phyloP scores from a whole-genome alignment of 352 stramenopile species.

The Phytophthora ramorum region DNA sequence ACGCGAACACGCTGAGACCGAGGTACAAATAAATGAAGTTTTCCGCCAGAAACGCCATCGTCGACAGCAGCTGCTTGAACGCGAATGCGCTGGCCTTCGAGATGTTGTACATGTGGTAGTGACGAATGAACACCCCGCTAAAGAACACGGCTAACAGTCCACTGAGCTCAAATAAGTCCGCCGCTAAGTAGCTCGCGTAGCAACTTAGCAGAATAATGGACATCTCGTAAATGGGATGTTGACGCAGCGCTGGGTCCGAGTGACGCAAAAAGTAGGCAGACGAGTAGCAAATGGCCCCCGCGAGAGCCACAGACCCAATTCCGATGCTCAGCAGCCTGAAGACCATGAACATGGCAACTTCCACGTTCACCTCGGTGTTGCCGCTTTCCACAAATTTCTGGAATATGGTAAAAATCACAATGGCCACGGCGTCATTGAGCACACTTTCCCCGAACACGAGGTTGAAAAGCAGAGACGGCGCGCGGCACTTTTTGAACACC shows the following conservation, averaged over 20 bases:
- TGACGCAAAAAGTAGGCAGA: slow-evolving; percentile 64
- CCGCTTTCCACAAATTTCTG: slow-evolving; percentile 64
- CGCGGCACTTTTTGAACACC: slow-evolving; percentile 89
- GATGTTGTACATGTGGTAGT: slow-evolving; percentile 82
- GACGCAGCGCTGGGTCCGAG: slow-evolving; percentile 51
- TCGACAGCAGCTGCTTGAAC: slow-evolving; percentile 70
- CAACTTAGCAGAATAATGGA: slow-evolving; percentile 77
- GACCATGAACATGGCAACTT: slow-evolving; percentile 45
- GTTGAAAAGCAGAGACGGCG: slow-evolving; percentile 90
- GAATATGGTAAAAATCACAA: slow-evolving; percentile 84
- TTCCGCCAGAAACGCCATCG: slow-evolving; percentile 69
- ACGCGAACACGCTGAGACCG: slow-evolving; percentile 76
- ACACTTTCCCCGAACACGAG: slow-evolving; percentile 94
- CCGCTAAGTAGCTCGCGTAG: slow-evolving; percentile 78
- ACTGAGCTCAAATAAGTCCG: slow-evolving; percentile 70
- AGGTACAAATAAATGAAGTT: slow-evolving; percentile 83
- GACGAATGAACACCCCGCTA: slow-evolving; percentile 79
- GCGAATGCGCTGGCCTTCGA: slow-evolving; percentile 59
- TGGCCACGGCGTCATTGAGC: slow-evolving; percentile 91
- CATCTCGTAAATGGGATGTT: slow-evolving; percentile 77
- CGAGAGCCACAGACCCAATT: slow-evolving; percentile 54
- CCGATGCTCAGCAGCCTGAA: slow-evolving; percentile 57
- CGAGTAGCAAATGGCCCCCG: slow-evolving; percentile 60
- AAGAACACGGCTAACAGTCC: slow-evolving; percentile 94
- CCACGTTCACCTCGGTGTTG: slow-evolving; percentile 47